Evolutionary conservation across 129 eudicot species (phyloP).

Genomic region (Flaveria robusta): DNA sequence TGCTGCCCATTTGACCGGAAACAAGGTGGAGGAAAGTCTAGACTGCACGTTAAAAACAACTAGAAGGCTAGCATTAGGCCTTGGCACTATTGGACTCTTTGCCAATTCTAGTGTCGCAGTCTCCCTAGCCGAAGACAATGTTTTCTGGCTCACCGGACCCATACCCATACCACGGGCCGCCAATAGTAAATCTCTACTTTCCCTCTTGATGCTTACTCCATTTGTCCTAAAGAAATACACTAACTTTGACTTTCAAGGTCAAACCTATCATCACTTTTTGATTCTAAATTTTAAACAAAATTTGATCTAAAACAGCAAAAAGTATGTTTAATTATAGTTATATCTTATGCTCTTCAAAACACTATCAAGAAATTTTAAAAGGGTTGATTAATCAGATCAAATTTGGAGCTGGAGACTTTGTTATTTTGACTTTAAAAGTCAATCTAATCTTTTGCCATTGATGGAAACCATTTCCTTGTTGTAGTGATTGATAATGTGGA

Average conservation of each 20-base stretch:
- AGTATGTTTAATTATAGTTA: neutral
- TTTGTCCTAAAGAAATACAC: neutral
- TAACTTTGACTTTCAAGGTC: slow-evolving; percentile 21
- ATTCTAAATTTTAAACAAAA: neutral
- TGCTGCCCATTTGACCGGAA: slow-evolving; percentile 26
- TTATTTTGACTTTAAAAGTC: slow-evolving; percentile 13
- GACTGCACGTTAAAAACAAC: slow-evolving; percentile 40
- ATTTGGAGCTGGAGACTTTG: neutral
- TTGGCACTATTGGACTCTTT: slow-evolving; percentile 62
- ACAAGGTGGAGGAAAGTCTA: slow-evolving; percentile 45
- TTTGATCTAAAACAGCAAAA: neutral
- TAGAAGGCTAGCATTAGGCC: slow-evolving; percentile 68
- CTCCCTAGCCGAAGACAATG: slow-evolving; percentile 72
- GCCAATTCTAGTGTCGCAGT: slow-evolving; percentile 42
- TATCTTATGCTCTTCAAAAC: neutral
- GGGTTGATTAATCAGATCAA: neutral
- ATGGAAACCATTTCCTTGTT: slow-evolving; percentile 16
- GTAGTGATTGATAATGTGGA: slow-evolving; percentile 70
- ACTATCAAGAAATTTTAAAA: neutral
- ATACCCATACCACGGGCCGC: slow-evolving; percentile 53
- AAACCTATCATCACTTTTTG: neutral
- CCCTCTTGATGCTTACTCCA: neutral
- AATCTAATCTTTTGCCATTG: neutral
- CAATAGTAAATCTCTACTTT: slow-evolving; percentile 46
- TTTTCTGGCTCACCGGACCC: slow-evolving; percentile 62